Evolutionary conservation across 2,329 filamentous ascomycete species (phyloP).

Genomic region (Claviceps digitariae): DNA sequence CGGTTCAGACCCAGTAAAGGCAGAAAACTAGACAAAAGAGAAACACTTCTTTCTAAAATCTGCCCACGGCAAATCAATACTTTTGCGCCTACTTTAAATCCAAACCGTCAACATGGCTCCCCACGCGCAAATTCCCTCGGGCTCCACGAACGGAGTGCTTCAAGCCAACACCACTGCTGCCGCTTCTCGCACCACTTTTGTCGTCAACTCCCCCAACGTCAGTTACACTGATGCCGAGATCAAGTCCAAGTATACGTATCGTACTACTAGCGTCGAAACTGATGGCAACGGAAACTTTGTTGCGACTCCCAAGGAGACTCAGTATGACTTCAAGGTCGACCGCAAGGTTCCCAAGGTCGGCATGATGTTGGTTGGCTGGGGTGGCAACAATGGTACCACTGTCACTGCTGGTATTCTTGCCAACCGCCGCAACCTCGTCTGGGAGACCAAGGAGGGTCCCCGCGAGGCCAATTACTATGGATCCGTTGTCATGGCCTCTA

Average conservation of each 20-base stretch:
- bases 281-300: constrained; percentile 62
- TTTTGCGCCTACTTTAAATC: constrained; percentile 9
- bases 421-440: constrained; percentile 73
- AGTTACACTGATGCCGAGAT: constrained; percentile 80
- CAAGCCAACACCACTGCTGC: constrained; percentile 31
- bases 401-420: constrained; percentile 95
- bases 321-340: constrained; percentile 96
- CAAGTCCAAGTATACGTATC: constrained; percentile 89
- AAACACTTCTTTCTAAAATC: constrained; percentile 1
- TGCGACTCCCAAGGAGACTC: constrained; percentile 73
- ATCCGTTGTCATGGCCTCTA: constrained; percentile 93
- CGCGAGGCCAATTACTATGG: constrained; percentile 94
- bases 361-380: constrained; percentile 95
- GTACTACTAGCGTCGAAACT: constrained; percentile 72
- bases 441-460: constrained; percentile 86
- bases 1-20: constrained; percentile 43
- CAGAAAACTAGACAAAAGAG: constrained; percentile 14
- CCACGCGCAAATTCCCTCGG: constrained; percentile 56
- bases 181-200: constrained; percentile 54
- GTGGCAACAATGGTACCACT: constrained; percentile 96
- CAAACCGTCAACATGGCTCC: constrained; percentile 63
- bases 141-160: constrained; percentile 50
- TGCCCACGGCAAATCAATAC: constrained; percentile 6
- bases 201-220: constrained; percentile 85
- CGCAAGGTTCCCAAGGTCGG: constrained; percentile 86